phyloP scores from a whole-genome alignment of 495 filamentous ascomycete genomes.

The Aspergillus funiculosus region DNA sequence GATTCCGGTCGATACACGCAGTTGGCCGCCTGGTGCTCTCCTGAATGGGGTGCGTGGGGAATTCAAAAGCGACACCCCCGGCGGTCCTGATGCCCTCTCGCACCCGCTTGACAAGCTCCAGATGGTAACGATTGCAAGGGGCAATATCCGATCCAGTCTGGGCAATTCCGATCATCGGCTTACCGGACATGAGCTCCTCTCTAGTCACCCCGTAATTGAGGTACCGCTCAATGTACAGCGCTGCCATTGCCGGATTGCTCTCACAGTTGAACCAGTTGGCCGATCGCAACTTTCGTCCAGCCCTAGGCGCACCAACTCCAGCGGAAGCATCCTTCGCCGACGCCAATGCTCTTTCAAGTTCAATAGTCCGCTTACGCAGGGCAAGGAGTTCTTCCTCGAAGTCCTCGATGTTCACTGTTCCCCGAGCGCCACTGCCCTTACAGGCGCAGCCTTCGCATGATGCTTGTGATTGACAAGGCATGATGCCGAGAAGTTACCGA shows the following conservation, averaged over 20 bases:
- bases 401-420: slow-evolving; percentile 33
- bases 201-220: slow-evolving; percentile 51
- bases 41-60: slow-evolving; percentile 53
- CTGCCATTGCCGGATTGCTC: slow-evolving; percentile 45
- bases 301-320: slow-evolving; percentile 7
- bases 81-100: slow-evolving; percentile 49
- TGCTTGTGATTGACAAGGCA: slow-evolving; percentile 31
- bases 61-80: slow-evolving; percentile 52
- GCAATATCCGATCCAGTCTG: slow-evolving; percentile 51
- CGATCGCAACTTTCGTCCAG: slow-evolving; percentile 38
- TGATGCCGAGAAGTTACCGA: slow-evolving; percentile 6
- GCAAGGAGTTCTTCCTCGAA: slow-evolving; percentile 35
- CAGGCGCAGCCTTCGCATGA: slow-evolving; percentile 40
- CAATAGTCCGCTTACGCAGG: slow-evolving; percentile 30
- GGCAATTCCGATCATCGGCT: slow-evolving; percentile 54
- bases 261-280: slow-evolving; percentile 44
- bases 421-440: slow-evolving; percentile 16
- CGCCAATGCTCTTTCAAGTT: slow-evolving; percentile 31
- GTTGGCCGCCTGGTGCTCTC: slow-evolving; percentile 47
- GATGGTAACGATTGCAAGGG: slow-evolving; percentile 50
- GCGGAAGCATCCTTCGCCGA: slow-evolving; percentile 19
- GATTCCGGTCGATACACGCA: slow-evolving; percentile 48
- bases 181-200: slow-evolving; percentile 49
- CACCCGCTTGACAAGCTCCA: slow-evolving; percentile 48
- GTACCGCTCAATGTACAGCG: slow-evolving; percentile 51